Evolutionary conservation across 805 yeast genomes (phyloP).

Genomic region (Candida awuae): DNA sequence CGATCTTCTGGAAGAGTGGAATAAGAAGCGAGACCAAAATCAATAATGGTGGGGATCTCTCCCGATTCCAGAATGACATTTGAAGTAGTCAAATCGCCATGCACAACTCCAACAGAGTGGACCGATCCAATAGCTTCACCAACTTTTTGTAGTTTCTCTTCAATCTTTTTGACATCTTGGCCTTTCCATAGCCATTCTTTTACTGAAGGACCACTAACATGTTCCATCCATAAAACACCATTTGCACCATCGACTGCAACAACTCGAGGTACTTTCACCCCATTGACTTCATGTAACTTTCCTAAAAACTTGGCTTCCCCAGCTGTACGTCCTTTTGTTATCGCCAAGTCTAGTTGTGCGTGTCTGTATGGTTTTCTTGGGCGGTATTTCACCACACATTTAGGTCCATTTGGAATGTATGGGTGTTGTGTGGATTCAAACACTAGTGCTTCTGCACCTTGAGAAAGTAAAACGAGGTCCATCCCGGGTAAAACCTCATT

Average conservation of each 20-base stretch:
- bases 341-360: constrained; percentile 62
- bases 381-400: constrained; percentile 70
- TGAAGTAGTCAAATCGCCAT: constrained; percentile 92
- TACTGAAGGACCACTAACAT: constrained; percentile 51
- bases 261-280: constrained; percentile 63
- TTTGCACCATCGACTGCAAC: constrained; percentile 66
- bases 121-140: constrained; percentile 63
- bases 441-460: constrained; percentile 88
- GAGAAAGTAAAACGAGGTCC: constrained; percentile 54
- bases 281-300: constrained; percentile 40
- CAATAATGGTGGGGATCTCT: constrained; percentile 45
- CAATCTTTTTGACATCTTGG: constrained; percentile 28
- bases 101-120: constrained; percentile 73
- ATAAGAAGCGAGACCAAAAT: constrained; percentile 82
- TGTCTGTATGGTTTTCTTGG: constrained; percentile 91
- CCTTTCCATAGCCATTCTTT: constrained; percentile 68
- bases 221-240: constrained; percentile 88
- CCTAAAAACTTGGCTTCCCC: constrained; percentile 76
- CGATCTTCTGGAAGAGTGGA: constrained; percentile 78
- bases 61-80: constrained; percentile 51
- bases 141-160: constrained; percentile 31
- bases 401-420: constrained; percentile 37
- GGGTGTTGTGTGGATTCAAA: constrained; percentile 61
- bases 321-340: constrained; percentile 74
- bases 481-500: constrained; percentile 36